These are phyloP conservation scores for Butyriboletus appendiculatus DNA, from an alignment of 1,284 basidiomycete species.

Conservation along the genomic window DNA sequence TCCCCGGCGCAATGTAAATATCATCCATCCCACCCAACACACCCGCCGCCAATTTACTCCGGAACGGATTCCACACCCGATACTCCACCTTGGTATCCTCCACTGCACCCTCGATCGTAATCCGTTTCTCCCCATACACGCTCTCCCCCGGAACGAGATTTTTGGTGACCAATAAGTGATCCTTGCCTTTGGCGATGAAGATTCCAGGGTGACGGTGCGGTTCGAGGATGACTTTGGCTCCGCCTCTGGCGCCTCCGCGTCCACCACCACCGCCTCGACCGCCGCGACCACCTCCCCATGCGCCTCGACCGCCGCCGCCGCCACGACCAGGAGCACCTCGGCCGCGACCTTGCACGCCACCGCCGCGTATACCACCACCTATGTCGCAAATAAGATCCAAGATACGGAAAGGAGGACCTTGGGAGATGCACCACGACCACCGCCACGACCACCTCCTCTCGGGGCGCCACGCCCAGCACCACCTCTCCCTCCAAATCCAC, in stretches of 20 bases:
- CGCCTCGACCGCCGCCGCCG: constrained; percentile 39
- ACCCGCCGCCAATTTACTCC: constrained; percentile 96
- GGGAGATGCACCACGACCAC: constrained; percentile 25
- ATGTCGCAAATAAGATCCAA: constrained; percentile 8
- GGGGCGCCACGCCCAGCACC: constrained; percentile 46
- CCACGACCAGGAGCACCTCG: constrained; percentile 26
- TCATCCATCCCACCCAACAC: constrained; percentile 95
- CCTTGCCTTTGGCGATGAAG: constrained; percentile 95
- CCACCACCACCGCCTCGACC: constrained; percentile 39
- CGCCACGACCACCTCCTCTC: constrained; percentile 45
- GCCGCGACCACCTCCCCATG: constrained; percentile 42
- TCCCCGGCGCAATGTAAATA: constrained; percentile 92
- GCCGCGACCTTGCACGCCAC: constrained; percentile 32
- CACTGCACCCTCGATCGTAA: constrained; percentile 76
- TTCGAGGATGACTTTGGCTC: constrained; percentile 88
- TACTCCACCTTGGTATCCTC: constrained; percentile 94
- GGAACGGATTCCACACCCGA: constrained; percentile 99
- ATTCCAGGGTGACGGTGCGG: constrained; percentile 95
- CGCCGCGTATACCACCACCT: constrained; percentile 29
- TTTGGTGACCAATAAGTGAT: constrained; percentile 96
- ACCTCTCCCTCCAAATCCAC: constrained; percentile 47
- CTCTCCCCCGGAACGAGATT: constrained; percentile 97
- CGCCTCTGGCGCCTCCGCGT: constrained; percentile 69
- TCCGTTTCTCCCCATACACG: constrained; percentile 98
- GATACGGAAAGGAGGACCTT: neutral